These are phyloP conservation scores for Cerioporus squamosus DNA, from an alignment of 1,284 basidiomycete genomes.

Conservation along the genomic window DNA sequence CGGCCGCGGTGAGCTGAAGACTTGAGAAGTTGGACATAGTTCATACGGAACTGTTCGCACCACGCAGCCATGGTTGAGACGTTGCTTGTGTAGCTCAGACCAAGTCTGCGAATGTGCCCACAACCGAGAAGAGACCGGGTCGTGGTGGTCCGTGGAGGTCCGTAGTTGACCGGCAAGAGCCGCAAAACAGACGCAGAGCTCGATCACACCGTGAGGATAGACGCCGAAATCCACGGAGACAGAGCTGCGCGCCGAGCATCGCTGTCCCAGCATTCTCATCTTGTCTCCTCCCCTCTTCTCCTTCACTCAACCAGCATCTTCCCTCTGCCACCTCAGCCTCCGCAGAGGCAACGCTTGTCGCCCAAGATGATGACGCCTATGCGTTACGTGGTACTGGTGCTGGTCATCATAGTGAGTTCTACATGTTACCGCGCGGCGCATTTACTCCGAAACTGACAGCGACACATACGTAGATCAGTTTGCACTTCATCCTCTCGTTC, in stretches of 20 bases:
- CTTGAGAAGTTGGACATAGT: too few relatives aligned
- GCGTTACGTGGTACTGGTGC: constrained; percentile 72
- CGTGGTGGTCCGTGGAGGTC: too few relatives aligned
- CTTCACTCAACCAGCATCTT: constrained; percentile 8
- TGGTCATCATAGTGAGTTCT: constrained; percentile 64
- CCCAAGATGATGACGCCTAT: constrained; percentile 76
- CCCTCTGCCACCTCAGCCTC: constrained; percentile 10
- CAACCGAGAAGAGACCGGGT: too few relatives aligned
- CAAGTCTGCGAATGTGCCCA: too few relatives aligned
- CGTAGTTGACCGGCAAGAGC: too few relatives aligned
- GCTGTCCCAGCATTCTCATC: background rate
- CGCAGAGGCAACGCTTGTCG: constrained; percentile 21
- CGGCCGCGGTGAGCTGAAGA: too few relatives aligned
- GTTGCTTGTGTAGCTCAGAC: background rate
- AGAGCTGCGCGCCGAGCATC: constrained; percentile 32
- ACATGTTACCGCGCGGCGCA: background rate
- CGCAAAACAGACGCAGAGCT: too few relatives aligned
- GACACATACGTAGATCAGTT: constrained; percentile 56
- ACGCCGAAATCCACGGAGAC: background rate
- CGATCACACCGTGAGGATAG: background rate
- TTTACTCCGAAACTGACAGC: constrained; percentile 1
- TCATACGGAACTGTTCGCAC: too few relatives aligned
- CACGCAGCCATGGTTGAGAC: too few relatives aligned
- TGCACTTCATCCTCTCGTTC: constrained; percentile 75
- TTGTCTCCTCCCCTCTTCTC: constrained; percentile 3